A percentile compares a stretch with the other conserved stretches of the same genome.
These are phyloP conservation scores for Pestalotiopsis sp. DNA, from an alignment of 2,329 filamentous ascomycete genomes.

Conservation along the genomic window DNA sequence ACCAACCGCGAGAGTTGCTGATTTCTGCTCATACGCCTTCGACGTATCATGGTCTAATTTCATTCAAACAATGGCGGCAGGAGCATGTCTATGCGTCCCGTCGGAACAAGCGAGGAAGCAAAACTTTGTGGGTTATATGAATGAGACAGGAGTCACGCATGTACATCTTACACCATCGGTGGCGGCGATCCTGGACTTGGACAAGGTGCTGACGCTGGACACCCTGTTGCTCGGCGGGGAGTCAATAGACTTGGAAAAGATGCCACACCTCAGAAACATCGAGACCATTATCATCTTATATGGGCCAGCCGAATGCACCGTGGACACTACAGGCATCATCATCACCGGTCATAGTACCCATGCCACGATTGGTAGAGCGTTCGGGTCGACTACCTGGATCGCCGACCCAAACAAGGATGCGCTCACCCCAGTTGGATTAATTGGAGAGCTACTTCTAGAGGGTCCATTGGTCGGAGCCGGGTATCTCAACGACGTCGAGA, in stretches of 20 bases:
- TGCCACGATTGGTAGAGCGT: no score
- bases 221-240: no score
- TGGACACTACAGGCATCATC: background rate
- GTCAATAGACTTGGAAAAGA: no score
- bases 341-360: no score
- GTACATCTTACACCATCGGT: no score
- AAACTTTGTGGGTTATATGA: no score
- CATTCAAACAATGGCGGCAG: background rate
- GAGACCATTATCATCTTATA: background rate
- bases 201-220: no score
- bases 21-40: conserved; percentile 15
- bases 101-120: background rate
- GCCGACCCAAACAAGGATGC: background rate
- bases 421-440: background rate
- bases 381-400: background rate
- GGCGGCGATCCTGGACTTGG: no score
- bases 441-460: background rate
- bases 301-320: background rate
- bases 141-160: no score
- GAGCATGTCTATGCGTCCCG: conserved; percentile 10
- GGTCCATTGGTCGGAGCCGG: background rate
- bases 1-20: conserved; percentile 15
- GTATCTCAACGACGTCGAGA: background rate
- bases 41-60: conserved; percentile 9
- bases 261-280: no score